phyloP scores from a whole-genome alignment of 2,329 filamentous ascomycete genomes.

The Colletotrichum sp. region DNA sequence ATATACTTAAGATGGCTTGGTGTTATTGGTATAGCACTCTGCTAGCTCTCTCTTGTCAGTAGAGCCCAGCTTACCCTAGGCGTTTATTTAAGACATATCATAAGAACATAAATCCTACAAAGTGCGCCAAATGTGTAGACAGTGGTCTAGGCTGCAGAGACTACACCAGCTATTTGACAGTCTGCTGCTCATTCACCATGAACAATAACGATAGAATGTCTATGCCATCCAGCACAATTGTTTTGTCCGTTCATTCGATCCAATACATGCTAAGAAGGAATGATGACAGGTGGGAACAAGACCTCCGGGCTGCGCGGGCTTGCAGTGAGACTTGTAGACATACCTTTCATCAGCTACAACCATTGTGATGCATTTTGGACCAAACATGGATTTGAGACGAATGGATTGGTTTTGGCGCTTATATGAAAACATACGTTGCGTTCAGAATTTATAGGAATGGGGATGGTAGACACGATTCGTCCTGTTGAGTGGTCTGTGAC shows the following conservation, averaged over 20 bases:
- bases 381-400: too few species aligned
- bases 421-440: fast-evolving
- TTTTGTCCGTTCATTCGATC: neutral
- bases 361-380: neutral
- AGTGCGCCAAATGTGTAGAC: too few species aligned
- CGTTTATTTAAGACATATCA: too few species aligned
- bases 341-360: neutral
- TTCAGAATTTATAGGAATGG: fast-evolving
- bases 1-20: neutral
- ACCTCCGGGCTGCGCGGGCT: neutral
- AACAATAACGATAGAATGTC: too few species aligned
- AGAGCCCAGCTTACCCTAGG: neutral
- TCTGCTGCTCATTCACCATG: too few species aligned
- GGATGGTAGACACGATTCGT: fast-evolving
- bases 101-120: too few species aligned
- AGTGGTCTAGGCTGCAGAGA: too few species aligned
- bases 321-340: neutral
- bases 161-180: too few species aligned
- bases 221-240: too few species aligned
- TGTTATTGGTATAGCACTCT: fast-evolving
- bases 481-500: neutral
- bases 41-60: neutral
- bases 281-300: fast-evolving
- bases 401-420: neutral
- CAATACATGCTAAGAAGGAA: neutral